Conservation (phyloP, 257 asterid species). For the Petrea volubilis region DNA sequence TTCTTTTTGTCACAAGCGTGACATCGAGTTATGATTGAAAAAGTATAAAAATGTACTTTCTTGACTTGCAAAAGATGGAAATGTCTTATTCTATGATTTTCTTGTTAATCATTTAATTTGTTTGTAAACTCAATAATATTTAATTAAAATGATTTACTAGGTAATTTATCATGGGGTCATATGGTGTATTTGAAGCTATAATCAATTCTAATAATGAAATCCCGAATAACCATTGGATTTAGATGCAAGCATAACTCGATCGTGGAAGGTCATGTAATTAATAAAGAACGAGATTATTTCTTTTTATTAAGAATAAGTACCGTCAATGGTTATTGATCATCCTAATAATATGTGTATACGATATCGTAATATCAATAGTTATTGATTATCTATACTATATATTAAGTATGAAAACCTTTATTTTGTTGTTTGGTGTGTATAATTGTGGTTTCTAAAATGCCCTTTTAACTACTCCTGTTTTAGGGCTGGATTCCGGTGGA, state of each 20-base stretch:
- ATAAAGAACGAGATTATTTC: not conserved
- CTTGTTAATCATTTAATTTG: not conserved
- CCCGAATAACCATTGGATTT: constrained; percentile 18
- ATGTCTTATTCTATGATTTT: not conserved
- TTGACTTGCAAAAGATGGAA: not conserved
- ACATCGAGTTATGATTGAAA: constrained; percentile 52
- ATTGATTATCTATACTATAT: too few relatives aligned
- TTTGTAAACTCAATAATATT: constrained; percentile 8
- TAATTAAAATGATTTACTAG: not conserved
- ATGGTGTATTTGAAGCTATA: not conserved
- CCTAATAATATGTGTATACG: too few relatives aligned
- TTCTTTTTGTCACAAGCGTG: constrained; percentile 59
- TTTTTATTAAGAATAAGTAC: not conserved
- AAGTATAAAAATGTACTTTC: too few relatives aligned
- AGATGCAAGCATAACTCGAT: constrained; percentile 31
- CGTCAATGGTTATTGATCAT: too few relatives aligned
- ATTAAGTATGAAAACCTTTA: too few relatives aligned
- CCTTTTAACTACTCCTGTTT: too few relatives aligned
- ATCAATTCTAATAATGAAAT: constrained; percentile 20
- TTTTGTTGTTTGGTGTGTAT: too few relatives aligned
- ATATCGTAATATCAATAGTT: too few relatives aligned
- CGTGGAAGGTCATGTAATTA: constrained; percentile 15
- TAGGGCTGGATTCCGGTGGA: too few relatives aligned
- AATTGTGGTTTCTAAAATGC: too few relatives aligned
- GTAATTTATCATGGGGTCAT: constrained; percentile 12